These are phyloP conservation scores for Alternaria hordeiaustralica DNA, from an alignment of 2,329 filamentous ascomycete species.

Conservation along the genomic window DNA sequence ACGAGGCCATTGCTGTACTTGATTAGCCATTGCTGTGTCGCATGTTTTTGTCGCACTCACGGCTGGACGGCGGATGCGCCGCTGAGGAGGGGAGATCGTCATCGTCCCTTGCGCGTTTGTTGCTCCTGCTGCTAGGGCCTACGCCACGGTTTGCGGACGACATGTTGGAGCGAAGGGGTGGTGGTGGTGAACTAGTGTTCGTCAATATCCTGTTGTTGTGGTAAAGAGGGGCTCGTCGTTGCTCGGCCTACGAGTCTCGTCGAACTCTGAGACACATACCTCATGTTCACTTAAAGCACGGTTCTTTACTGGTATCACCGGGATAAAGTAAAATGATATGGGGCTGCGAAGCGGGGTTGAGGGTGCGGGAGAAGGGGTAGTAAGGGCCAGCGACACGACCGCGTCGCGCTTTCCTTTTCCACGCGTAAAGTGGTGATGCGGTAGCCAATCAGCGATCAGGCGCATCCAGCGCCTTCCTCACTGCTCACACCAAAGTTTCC, in stretches of 20 bases:
- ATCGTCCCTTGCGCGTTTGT: constrained; percentile 71
- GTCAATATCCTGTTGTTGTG: constrained; percentile 24
- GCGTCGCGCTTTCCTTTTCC: constrained; percentile 23
- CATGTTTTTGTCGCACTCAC: constrained; percentile 54
- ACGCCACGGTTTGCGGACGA: constrained; percentile 82
- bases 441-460: constrained; percentile 20
- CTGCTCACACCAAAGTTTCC: neutral
- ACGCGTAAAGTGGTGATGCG: constrained; percentile 29
- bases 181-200: constrained; percentile 70
- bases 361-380: constrained; percentile 5
- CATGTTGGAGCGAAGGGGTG: constrained; percentile 71
- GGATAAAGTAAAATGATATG: neutral
- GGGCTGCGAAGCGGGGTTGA: constrained; percentile 9
- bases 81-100: constrained; percentile 65
- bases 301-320: neutral
- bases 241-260: constrained; percentile 7
- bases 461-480: constrained; percentile 12
- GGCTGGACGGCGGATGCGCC: constrained; percentile 66
- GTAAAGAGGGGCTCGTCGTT: constrained; percentile 25
- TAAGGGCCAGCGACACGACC: constrained; percentile 13
- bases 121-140: constrained; percentile 60
- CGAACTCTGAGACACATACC: constrained; percentile 16
- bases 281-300: constrained; percentile 25
- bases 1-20: constrained; percentile 62
- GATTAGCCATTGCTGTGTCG: constrained; percentile 16